Evolutionary conservation across 805 yeast species (phyloP).

Genomic region (Nakazawaea peltata): DNA sequence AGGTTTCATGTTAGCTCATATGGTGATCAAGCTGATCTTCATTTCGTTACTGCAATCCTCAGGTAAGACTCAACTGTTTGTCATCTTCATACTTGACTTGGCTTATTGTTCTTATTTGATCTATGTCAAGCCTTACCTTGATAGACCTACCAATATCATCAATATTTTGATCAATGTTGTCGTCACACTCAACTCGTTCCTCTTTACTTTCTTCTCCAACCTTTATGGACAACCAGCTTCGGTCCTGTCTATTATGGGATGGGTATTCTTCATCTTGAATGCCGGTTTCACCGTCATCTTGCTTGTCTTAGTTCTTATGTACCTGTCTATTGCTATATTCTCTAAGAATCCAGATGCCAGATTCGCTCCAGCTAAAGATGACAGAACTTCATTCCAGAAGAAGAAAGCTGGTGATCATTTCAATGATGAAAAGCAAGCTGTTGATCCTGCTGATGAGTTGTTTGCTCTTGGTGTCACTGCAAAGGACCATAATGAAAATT

Average conservation of each 20-base stretch:
- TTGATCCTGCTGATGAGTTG: conserved; percentile 26
- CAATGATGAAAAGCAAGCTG: conserved; percentile 16
- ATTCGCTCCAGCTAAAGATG: conserved; percentile 84
- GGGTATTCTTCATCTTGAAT: conserved; percentile 81
- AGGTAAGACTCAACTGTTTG: conserved; percentile 77
- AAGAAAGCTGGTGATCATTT: conserved; percentile 8
- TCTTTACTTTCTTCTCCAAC: conserved; percentile 80
- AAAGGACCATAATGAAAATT: conserved; percentile 64
- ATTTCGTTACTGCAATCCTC: conserved; percentile 73
- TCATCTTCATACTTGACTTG: conserved; percentile 69
- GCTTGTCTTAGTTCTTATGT: conserved; percentile 61
- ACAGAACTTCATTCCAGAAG: conserved; percentile 81
- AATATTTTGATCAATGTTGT: conserved; percentile 69
- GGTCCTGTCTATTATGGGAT: conserved; percentile 83
- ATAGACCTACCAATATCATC: conserved; percentile 72
- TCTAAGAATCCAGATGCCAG: conserved; percentile 86
- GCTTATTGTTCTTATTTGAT: conserved; percentile 59
- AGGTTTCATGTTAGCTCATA: conserved; percentile 49
- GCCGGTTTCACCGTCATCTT: conserved; percentile 81
- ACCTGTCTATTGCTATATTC: conserved; percentile 51
- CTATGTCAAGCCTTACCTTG: conserved; percentile 66
- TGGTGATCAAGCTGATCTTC: conserved; percentile 60
- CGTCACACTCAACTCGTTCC: conserved; percentile 68
- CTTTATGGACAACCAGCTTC: conserved; percentile 73
- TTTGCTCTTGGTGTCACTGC: conserved; percentile 78